Base-by-base conservation (phyloP, 164 flowering plant species). In the Taxillus chinensis region DNA sequence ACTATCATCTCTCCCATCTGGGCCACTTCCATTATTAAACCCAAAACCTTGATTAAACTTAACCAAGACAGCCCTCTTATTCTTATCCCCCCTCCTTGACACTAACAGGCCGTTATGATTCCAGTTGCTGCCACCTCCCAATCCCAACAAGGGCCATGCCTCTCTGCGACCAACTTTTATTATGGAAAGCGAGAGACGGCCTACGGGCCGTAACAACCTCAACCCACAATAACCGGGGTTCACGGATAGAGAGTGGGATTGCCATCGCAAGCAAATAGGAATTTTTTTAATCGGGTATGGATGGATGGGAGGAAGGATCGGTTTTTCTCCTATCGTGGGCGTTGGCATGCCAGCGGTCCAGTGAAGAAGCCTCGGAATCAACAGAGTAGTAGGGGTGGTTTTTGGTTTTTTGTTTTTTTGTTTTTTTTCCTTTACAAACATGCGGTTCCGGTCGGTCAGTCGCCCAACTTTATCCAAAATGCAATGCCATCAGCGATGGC, bases 31-130 rank as follows among this genome's bases (percentile, higher is more conserved):
- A 39, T 87, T 83, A 70, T 76, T 79, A 56, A 79, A 79, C 16
- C 86, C 81, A 73, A 79, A 81, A 41, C 89, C 83, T 60, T 66
- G 70, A 67, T 81, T 86, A 51, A 70, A 80, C 64, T 76, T 80
- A 73, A 75, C 90, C 67, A 80, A 16, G 60, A 83, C 83, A 57
- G 73, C 74, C 73, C 83, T 79, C 67, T 58, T 81, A 59, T 68
- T 71, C 66, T 57, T 66, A 73, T 57, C 64, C 73, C 62, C 72
- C 68, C 57, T 49, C 16, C 70, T 54, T 52, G 68, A 74, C 41
- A 64, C 69, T 42, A 67, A 64, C 68, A 60, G 59, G 37, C 79
- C 76, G n/a, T 74, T 56, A 68, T 74, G 77, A 72, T 64, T 70
- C 75, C 69, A 70, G 54, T 61, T 64, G 45, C 45, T 57, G 8